Conservation (phyloP, 345 rosid species). For the Populus alba region DNA sequence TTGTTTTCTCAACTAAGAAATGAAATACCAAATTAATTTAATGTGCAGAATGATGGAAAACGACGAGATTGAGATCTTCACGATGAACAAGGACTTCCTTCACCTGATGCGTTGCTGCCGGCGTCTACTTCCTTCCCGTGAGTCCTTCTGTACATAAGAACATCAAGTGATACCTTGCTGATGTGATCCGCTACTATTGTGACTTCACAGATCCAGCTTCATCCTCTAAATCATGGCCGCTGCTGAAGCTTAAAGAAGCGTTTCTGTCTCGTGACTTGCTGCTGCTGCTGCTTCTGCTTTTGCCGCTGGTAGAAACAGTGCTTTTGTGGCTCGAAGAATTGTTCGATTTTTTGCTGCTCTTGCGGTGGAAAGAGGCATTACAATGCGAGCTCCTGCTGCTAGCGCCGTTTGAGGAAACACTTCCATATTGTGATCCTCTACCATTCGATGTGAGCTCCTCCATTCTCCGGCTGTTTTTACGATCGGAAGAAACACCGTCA, state of each 20-base stretch:
- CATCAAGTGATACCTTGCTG: too few relatives aligned
- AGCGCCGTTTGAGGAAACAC: background rate
- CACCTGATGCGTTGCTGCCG: background rate
- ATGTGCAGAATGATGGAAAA: too few relatives aligned
- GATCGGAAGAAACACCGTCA: background rate
- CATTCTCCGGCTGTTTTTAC: background rate
- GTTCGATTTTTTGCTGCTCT: background rate
- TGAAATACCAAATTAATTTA: too few relatives aligned
- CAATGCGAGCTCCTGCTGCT: background rate
- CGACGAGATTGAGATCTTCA: background rate
- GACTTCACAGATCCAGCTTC: too few relatives aligned
- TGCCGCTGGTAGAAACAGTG: background rate
- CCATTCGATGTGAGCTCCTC: background rate
- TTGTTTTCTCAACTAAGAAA: too few relatives aligned
- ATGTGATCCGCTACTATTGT: too few relatives aligned
- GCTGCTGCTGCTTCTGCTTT: background rate
- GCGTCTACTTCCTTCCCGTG: too few relatives aligned
- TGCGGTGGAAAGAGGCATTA: background rate
- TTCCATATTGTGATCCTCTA: background rate
- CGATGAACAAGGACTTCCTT: background rate
- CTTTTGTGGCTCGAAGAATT: background rate
- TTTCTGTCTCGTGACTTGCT: background rate
- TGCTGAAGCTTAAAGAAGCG: background rate
- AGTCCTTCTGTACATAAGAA: too few relatives aligned
- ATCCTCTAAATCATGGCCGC: too few relatives aligned